Base-by-base conservation (phyloP, 208 protist species). In the Acanthamoeba sp. region DNA sequence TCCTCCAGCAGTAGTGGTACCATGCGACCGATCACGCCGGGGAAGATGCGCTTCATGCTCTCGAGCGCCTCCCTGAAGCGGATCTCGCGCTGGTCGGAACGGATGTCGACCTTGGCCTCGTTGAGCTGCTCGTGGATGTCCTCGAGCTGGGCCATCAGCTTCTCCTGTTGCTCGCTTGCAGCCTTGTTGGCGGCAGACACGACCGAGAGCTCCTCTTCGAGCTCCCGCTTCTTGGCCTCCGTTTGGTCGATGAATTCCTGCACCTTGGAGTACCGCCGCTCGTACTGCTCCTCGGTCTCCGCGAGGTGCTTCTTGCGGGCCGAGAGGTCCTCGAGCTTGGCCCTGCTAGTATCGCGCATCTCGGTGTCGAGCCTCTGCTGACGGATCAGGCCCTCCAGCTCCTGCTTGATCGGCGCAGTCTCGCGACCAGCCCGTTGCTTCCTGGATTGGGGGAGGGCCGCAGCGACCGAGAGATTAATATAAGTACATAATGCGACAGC, bases 31-130 rank as follows among this genome's bases (percentile, higher is more conserved):
- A 97, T 96, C 29, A 99, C 97, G 36, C 97, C 97, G 2, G 95
- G 94, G 64, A 98, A 98, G 73, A 99, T 96, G 40, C 97, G 93
- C 92, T 98, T 98, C 82, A 99, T 95, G 2, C 96, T 96, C 82
- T 99, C 97, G 5, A 99, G 85, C 0, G 98, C 97, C 50, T 98
- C 98, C 36, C 96, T 92, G 20, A 97, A 92, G 29, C 80, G 73
- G 38, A 27, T 42, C n/a, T 97, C 95, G 40, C 96, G 91, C 40
- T 97, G 80, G n/a, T 55, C 52, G 38, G 95, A 29, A 97, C 97
- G 6, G 36, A 66, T 73, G 94, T 97, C 14, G 95, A 92, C 95
- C 95, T 99, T 98, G 57, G 99, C 95, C 93, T 97, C 97, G 10
- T 97, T 96, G 73, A 99, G 96, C 95, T 98, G 96, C 69, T 73